These are phyloP conservation scores for Diaporthe caulivora DNA, from an alignment of 2,329 filamentous ascomycete genomes.

Conservation along the genomic window DNA sequence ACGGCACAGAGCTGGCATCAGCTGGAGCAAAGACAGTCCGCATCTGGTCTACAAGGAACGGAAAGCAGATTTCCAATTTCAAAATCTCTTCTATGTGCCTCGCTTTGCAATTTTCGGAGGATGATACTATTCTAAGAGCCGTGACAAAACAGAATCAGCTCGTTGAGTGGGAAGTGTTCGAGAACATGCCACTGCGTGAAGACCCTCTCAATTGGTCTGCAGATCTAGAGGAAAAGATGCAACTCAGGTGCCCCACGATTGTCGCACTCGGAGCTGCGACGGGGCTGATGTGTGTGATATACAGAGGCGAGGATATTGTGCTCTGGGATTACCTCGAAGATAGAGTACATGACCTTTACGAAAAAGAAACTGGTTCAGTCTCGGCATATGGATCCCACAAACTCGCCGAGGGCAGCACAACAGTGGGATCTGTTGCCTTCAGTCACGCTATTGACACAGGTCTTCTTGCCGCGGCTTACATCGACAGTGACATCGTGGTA, in stretches of 20 bases:
- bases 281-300: slow-evolving; percentile 45
- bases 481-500: slow-evolving; percentile 46
- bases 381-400: slow-evolving; percentile 18
- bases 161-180: slow-evolving; percentile 12
- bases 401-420: slow-evolving; percentile 34
- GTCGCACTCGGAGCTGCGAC: slow-evolving; percentile 38
- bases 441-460: slow-evolving; percentile 38
- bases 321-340: slow-evolving; percentile 43
- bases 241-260: slow-evolving; percentile 39
- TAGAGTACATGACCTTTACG: slow-evolving; percentile 43
- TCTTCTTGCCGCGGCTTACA: slow-evolving; percentile 45
- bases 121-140: slow-evolving; percentile 22
- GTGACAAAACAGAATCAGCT: slow-evolving; percentile 18
- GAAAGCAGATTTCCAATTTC: slow-evolving; percentile 35
- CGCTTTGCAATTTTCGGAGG: slow-evolving; percentile 22
- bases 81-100: slow-evolving; percentile 35
- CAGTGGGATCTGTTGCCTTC: slow-evolving; percentile 43
- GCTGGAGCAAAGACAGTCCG: slow-evolving; percentile 37
- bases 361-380: slow-evolving; percentile 43
- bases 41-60: slow-evolving; percentile 39
- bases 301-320: slow-evolving; percentile 45
- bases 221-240: slow-evolving; percentile 40
- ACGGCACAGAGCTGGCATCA: slow-evolving; percentile 37
- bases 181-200: not conserved
- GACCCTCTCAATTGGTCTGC: slow-evolving; percentile 33